Percentiles rank a stretch among this genome's conserved stretches.
Evolutionary conservation across 2,329 filamentous ascomycete species (phyloP).

Genomic region (Alternaria sp.): DNA sequence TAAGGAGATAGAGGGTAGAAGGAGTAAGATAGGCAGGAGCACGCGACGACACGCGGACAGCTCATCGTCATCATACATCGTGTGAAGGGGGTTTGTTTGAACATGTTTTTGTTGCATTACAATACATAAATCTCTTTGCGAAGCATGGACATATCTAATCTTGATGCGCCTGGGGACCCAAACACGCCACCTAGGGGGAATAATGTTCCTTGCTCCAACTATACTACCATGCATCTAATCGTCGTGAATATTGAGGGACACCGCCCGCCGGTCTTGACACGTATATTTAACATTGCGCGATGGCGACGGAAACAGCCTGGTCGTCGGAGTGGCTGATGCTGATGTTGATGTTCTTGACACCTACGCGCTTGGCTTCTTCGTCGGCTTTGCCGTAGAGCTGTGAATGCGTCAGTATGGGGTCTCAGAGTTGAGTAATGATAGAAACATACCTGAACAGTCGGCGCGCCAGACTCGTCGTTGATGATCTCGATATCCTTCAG

Average conservation of each 20-base stretch:
- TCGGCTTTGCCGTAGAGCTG: slow-evolving; percentile 88
- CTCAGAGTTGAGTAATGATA: neutral
- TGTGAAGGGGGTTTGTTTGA: neutral
- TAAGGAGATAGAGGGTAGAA: neutral
- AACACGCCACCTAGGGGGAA: neutral
- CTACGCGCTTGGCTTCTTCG: slow-evolving; percentile 80
- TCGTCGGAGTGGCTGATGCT: slow-evolving; percentile 95
- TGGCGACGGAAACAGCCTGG: slow-evolving; percentile 93
- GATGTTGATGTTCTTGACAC: slow-evolving; percentile 86
- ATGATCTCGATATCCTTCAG: slow-evolving; percentile 95
- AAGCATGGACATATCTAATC: slow-evolving; percentile 5
- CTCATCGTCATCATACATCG: too few relatives aligned
- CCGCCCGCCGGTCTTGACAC: neutral
- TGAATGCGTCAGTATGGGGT: slow-evolving; percentile 18
- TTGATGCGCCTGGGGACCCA: neutral
- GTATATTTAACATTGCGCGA: slow-evolving; percentile 71
- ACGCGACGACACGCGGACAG: too few relatives aligned
- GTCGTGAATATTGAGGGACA: neutral
- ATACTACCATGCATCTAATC: neutral
- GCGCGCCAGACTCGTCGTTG: slow-evolving; percentile 80
- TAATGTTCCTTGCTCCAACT: neutral
- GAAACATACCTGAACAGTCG: slow-evolving; percentile 78
- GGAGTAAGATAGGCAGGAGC: too few relatives aligned
- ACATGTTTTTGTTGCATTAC: slow-evolving; percentile 8
- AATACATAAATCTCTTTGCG: slow-evolving; percentile 8